These are phyloP conservation scores for Isoetes taiwanensis DNA, from an alignment of 75 land plant species.

Conservation along the genomic window DNA sequence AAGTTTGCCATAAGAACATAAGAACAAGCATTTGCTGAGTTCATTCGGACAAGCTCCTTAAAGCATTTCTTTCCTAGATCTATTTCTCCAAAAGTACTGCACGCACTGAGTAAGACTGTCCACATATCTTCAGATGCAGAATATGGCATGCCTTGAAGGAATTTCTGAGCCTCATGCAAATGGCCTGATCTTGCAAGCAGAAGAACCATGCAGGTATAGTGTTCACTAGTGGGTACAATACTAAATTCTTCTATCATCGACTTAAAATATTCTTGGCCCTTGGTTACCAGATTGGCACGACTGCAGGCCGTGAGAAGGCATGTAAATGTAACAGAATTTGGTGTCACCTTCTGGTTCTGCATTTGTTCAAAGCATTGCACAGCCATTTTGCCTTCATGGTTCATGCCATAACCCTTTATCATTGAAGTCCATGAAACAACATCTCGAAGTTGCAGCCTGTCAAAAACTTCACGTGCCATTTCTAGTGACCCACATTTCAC, in stretches of 20 bases:
- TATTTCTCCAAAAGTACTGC: conserved; percentile 27
- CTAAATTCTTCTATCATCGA: conserved; percentile 18
- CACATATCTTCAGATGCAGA: conserved; percentile 24
- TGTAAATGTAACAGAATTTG: conserved; percentile 11
- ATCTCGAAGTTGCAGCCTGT: conserved; percentile 10
- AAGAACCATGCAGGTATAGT: conserved; percentile 47
- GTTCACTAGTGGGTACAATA: conserved; percentile 21
- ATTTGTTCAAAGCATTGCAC: conserved; percentile 8
- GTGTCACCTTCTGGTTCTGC: conserved; percentile 2
- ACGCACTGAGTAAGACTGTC: conserved; percentile 40
- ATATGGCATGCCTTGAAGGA: conserved; percentile 29
- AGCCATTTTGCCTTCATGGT: conserved; percentile 1
- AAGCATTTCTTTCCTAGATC: conserved; percentile 18
- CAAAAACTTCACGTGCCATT: conserved; percentile 15
- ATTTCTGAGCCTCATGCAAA: conserved; percentile 30
- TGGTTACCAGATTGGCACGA: conserved; percentile 10
- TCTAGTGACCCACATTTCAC: conserved; percentile 9
- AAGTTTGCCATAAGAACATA: conserved; percentile 18
- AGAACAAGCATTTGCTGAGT: conserved; percentile 6
- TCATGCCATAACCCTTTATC: conserved; percentile 13
- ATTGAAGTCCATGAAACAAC: conserved; percentile 15
- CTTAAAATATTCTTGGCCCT: conserved; percentile 14
- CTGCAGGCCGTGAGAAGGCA: conserved; percentile 8
- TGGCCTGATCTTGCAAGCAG: conserved; percentile 33
- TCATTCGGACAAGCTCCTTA: conserved; percentile 4